Conservation (phyloP, 202 grass and related monocot species). For the Musa balbisiana region DNA sequence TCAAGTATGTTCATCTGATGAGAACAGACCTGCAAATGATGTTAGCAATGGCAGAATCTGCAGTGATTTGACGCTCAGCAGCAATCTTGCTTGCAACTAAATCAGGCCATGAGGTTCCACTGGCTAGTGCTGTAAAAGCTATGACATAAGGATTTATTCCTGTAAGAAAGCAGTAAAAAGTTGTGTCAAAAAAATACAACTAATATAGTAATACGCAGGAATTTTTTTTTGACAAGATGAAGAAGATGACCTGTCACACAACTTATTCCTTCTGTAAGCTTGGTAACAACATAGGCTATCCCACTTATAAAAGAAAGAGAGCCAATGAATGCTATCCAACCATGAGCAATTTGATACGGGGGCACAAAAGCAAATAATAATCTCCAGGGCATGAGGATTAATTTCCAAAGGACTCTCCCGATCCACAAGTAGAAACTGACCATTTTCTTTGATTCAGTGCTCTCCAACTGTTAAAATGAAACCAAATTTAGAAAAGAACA, state of each 20-base stretch:
- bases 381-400: constrained; percentile 63
- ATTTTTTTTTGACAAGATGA: constrained; percentile 4
- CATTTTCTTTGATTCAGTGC: constrained; percentile 44
- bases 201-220: neutral
- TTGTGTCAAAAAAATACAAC: neutral
- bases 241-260: constrained; percentile 61
- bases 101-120: constrained; percentile 94
- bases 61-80: constrained; percentile 81
- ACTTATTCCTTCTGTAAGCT: constrained; percentile 88
- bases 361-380: constrained; percentile 77
- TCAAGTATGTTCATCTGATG: neutral
- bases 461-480: constrained; percentile 47
- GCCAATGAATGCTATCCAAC: constrained; percentile 75
- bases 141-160: constrained; percentile 85
- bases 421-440: constrained; percentile 26
- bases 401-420: constrained; percentile 41
- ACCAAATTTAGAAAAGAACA: neutral
- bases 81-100: constrained; percentile 95
- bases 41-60: constrained; percentile 92
- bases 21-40: constrained; percentile 81
- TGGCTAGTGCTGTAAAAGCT: constrained; percentile 81
- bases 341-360: constrained; percentile 64
- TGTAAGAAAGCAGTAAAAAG: constrained; percentile 17
- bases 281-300: constrained; percentile 85
- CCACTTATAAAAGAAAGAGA: constrained; percentile 71